A percentile compares a stretch with the other conserved stretches of the same genome.
These are phyloP conservation scores for Kingdonia uniflora DNA, from an alignment of 164 flowering plant species.

Conservation along the genomic window DNA sequence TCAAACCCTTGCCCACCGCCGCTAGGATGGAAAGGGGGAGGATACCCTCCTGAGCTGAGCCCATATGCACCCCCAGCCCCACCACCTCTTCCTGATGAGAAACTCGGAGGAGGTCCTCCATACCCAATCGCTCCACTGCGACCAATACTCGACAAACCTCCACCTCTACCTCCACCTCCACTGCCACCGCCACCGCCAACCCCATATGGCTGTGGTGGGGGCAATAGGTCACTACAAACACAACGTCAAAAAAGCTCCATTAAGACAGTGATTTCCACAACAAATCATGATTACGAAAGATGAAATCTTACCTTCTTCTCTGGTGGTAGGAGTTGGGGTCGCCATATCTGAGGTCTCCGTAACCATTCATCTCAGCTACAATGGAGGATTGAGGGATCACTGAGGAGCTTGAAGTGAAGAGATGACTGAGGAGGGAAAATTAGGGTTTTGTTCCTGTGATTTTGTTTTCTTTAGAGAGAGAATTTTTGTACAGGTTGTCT, in stretches of 20 bases:
- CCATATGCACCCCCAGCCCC: constrained; percentile 10
- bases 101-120: constrained; percentile 20
- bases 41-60: constrained; percentile 8
- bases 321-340: constrained; percentile 73
- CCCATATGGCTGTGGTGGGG: constrained; percentile 14
- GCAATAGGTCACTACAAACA: constrained; percentile 30
- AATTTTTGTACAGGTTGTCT: too few species aligned
- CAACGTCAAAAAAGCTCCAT: neutral
- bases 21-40: constrained; percentile 30
- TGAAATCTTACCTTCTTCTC: constrained; percentile 5
- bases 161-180: neutral
- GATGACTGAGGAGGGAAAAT: too few species aligned
- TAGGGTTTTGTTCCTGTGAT: too few species aligned
- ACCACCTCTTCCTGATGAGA: constrained; percentile 13
- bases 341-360: neutral
- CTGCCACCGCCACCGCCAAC: neutral
- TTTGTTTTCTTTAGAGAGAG: too few species aligned
- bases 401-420: too few species aligned
- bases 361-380: neutral
- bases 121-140: constrained; percentile 28
- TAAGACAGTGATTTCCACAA: neutral
- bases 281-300: too few species aligned
- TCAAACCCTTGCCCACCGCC: constrained; percentile 22
- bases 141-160: constrained; percentile 7
- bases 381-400: neutral